A percentile compares a stretch with the other conserved stretches of the same genome.
Conservation (phyloP, 225 moss, liverwort and hornwort genomes). For the Bryum argenteum region DNA sequence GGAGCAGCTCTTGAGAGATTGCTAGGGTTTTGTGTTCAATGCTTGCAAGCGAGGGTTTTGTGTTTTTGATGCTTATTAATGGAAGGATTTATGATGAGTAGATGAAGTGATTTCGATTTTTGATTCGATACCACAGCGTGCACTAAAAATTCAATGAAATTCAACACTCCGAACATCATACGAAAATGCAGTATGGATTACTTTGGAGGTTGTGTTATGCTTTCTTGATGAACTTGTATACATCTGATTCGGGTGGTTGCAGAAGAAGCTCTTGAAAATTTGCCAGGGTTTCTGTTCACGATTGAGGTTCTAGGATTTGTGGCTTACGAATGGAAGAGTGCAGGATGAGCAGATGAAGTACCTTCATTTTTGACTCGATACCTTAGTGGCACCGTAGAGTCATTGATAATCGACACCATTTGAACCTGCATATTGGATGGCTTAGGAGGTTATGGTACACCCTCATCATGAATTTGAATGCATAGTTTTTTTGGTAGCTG, state of each 20-base stretch:
- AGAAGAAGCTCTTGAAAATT: slow-evolving; percentile 8
- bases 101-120: slow-evolving; percentile 18
- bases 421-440: too few relatives aligned
- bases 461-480: too few relatives aligned
- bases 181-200: neutral
- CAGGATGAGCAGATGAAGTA: too few relatives aligned
- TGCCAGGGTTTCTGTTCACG: too few relatives aligned
- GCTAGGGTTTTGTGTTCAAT: slow-evolving; percentile 18
- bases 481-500: too few relatives aligned
- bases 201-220: neutral
- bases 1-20: slow-evolving; percentile 27
- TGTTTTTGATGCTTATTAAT: slow-evolving; percentile 7
- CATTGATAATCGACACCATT: too few relatives aligned
- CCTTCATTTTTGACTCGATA: too few relatives aligned
- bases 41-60: neutral
- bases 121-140: slow-evolving; percentile 13
- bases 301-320: too few relatives aligned
- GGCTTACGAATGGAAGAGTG: too few relatives aligned
- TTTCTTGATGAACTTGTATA: slow-evolving; percentile 8
- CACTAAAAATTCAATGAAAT: slow-evolving; percentile 29
- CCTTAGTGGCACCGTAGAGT: too few relatives aligned
- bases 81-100: neutral
- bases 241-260: neutral
- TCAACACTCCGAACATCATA: neutral
- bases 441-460: too few relatives aligned